Evolutionary conservation across 2,329 filamentous ascomycete genomes (phyloP).

Genomic region (Stachybotrys echinatus): DNA sequence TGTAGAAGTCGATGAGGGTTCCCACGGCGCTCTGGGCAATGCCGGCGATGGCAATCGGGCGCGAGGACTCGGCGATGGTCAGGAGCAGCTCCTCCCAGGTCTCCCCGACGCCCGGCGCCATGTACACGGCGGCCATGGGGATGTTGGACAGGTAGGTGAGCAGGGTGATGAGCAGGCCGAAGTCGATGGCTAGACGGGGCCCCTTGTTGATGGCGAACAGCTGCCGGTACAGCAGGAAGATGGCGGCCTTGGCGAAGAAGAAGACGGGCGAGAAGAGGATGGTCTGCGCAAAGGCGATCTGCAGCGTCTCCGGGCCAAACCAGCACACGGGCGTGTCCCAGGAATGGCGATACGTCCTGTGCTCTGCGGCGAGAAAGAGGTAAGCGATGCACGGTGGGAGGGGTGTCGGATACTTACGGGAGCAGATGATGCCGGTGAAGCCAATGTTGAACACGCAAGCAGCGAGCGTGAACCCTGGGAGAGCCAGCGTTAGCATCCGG

Average conservation of each 20-base stretch:
- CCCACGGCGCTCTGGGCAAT: conserved; percentile 4
- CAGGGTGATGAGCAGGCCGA: conserved; percentile 8
- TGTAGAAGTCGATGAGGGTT: conserved; percentile 9
- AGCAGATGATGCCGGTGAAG: background rate
- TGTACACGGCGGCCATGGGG: conserved; percentile 3
- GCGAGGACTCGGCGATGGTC: background rate
- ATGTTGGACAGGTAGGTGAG: conserved; percentile 6
- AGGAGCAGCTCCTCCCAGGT: conserved; percentile 1
- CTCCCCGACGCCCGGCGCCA: conserved; percentile 5
- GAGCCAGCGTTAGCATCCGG: background rate
- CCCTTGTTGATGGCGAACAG: conserved; percentile 8
- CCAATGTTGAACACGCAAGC: background rate
- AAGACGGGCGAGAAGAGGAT: conserved; percentile 5
- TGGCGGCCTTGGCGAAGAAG: conserved; percentile 12
- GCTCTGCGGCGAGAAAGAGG: background rate
- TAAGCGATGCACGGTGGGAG: no score
- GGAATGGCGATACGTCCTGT: conserved; percentile 4
- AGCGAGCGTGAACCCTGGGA: background rate
- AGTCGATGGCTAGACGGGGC: conserved; percentile 6
- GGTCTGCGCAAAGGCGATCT: conserved; percentile 8
- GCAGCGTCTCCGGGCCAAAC: background rate
- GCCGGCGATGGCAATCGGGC: background rate
- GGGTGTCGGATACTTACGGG: background rate
- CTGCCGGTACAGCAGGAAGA: conserved; percentile 11
- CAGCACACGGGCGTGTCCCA: conserved; percentile 10